Base-by-base conservation (phyloP, 768 basidiomycete species). In the Lentinula sp. region DNA sequence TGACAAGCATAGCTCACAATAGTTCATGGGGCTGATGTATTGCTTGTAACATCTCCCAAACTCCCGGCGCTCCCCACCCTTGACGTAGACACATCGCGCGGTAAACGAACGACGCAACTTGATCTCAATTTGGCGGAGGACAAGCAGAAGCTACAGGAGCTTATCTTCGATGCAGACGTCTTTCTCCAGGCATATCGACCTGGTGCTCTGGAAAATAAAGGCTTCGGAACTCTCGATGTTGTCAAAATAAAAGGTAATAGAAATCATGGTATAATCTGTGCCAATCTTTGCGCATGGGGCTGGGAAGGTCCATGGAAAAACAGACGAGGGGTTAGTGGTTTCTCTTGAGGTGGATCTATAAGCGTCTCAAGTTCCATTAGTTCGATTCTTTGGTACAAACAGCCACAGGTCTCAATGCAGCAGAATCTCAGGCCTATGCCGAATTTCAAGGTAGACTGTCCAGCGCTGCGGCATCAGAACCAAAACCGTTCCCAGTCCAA, bases 381-480 rank as follows among this genome's bases (percentile, higher is more conserved):
- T 87, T 86, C 60, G 85, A 88, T 65, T 86, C 85, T 1, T 73
- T 87, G 2, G 82, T 86, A 0, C 85, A 88, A 70, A 85, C 82
- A 0, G 83, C 83, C 2, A 79, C 78, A 0, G 86, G 85, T 0
- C 82, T 85, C 68, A 86, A 85, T 57, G 66, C 72, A n/a, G 80
- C 80, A 6, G 86, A 88, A 70, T 83, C 75, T 2, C 70, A 76
- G 54, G 81, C 81, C 2, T 82, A 76, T 62, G 71, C 72, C 0
- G 61, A 67, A 8, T 80, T 69, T 58, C 61, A 60, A 3, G 70
- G 69, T 6, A 54, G 49, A 16, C 21, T 51, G 23, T 16, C 18
- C 21, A 40, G 21, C 23, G 9, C 37, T 9, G 11, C 61, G 37
- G 13, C 5, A 21, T 42, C 16, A 28, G 46, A 62, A 9, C 68